A percentile compares a stretch with the other conserved stretches of the same genome.
Conservation (phyloP, 2,329 filamentous ascomycete species). For the Aspergillus oerlinghausenensis region DNA sequence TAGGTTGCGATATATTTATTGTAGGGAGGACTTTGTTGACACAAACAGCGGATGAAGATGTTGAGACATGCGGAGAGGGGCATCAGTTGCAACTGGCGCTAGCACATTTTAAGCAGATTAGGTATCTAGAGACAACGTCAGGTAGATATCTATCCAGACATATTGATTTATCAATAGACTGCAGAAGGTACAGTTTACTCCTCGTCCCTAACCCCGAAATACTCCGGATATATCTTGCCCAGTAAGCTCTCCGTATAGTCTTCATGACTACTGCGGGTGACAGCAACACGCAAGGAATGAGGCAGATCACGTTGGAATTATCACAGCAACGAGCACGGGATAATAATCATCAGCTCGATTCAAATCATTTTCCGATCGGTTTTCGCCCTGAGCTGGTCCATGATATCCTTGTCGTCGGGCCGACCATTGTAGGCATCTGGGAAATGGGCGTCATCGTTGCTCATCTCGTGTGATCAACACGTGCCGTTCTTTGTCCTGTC, state of each 20-base stretch:
- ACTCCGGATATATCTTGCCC: too few relatives aligned
- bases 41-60: neutral
- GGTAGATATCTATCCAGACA: neutral
- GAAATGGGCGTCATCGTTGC: too few relatives aligned
- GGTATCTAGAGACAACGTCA: neutral
- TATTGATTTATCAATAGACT: too few relatives aligned
- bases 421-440: too few relatives aligned
- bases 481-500: too few relatives aligned
- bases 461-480: too few relatives aligned
- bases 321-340: neutral
- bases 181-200: too few relatives aligned
- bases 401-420: too few relatives aligned
- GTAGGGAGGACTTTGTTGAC: neutral
- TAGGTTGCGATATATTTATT: neutral
- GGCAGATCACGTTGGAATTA: too few relatives aligned
- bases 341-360: neutral
- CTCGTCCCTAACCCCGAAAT: too few relatives aligned
- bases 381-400: neutral
- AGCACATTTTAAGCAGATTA: neutral
- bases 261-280: neutral
- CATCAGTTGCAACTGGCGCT: neutral
- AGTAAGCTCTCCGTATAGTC: too few relatives aligned
- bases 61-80: neutral
- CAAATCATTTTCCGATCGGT: neutral
- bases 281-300: neutral